Conservation (phyloP, 2,329 filamentous ascomycete genomes). For the Exophiala alcalophila region DNA sequence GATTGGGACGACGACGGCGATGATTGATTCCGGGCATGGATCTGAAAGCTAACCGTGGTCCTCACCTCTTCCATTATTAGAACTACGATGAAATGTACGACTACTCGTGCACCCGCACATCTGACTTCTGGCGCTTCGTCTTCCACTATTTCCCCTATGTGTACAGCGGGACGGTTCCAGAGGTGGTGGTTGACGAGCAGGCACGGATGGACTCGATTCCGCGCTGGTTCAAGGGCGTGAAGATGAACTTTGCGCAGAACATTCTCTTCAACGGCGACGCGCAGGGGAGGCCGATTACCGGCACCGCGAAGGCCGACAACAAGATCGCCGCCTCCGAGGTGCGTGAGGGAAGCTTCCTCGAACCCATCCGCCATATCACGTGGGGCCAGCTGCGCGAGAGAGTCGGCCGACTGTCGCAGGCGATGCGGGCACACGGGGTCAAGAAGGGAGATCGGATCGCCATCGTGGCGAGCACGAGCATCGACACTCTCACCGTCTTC, state of each 20-base stretch:
- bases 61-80: constrained; percentile 39
- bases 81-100: constrained; percentile 67
- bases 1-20: not conserved
- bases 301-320: constrained; percentile 63
- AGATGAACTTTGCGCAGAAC: constrained; percentile 78
- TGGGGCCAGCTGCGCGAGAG: constrained; percentile 64
- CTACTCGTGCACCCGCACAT: constrained; percentile 63
- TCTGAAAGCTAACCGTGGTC: not conserved
- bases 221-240: constrained; percentile 71
- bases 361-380: constrained; percentile 51
- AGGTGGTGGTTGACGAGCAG: constrained; percentile 64
- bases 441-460: constrained; percentile 70
- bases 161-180: constrained; percentile 53
- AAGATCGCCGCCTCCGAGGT: constrained; percentile 69
- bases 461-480: constrained; percentile 69
- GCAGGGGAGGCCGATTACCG: constrained; percentile 43
- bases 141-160: constrained; percentile 62
- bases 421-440: constrained; percentile 65
- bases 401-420: constrained; percentile 60
- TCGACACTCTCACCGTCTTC: constrained; percentile 71
- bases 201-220: constrained; percentile 68
- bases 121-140: constrained; percentile 63
- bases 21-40: not conserved
- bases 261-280: constrained; percentile 55
- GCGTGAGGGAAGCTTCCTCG: constrained; percentile 38